Evolutionary conservation across 768 basidiomycete species (phyloP).

Genomic region (Boletus tylopilopsis): DNA sequence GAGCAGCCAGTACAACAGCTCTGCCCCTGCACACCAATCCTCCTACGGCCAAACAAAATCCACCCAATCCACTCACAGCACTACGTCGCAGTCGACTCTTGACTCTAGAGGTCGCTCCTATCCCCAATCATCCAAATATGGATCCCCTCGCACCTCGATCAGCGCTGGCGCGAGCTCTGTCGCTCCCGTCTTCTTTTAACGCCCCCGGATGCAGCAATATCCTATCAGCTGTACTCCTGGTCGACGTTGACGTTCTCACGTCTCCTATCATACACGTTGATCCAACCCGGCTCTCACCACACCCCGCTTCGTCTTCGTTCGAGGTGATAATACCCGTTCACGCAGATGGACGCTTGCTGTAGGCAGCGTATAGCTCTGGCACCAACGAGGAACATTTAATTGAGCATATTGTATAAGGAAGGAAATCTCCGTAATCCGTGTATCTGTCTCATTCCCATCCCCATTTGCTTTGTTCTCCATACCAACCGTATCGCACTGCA

Average conservation of each 20-base stretch:
- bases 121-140: slow-evolving; percentile 24
- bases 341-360: background rate
- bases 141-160: slow-evolving; percentile 36
- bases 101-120: slow-evolving; percentile 23
- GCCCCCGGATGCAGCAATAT: background rate
- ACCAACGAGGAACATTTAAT: slow-evolving; percentile 15
- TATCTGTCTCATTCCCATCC: slow-evolving; percentile 7
- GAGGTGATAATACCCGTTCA: slow-evolving; percentile 5
- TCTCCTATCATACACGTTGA: background rate
- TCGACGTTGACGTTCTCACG: slow-evolving; percentile 2
- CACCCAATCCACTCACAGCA: slow-evolving; percentile 3
- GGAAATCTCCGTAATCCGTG: slow-evolving; percentile 18
- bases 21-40: slow-evolving; percentile 14
- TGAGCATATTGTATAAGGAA: slow-evolving; percentile 10
- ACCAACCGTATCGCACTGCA: slow-evolving; percentile 3
- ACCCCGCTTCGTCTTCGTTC: slow-evolving; percentile 4
- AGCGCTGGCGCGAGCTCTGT: slow-evolving; percentile 47
- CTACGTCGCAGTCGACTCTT: slow-evolving; percentile 12
- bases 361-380: slow-evolving; percentile 2
- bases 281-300: background rate
- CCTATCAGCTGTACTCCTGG: background rate
- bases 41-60: slow-evolving; percentile 22
- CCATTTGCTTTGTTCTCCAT: slow-evolving; percentile 1
- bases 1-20: slow-evolving; percentile 24
- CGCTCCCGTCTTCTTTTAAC: slow-evolving; percentile 60